Base-by-base conservation (phyloP, 2,329 filamentous ascomycete genomes). In the Claviceps purpurea region DNA sequence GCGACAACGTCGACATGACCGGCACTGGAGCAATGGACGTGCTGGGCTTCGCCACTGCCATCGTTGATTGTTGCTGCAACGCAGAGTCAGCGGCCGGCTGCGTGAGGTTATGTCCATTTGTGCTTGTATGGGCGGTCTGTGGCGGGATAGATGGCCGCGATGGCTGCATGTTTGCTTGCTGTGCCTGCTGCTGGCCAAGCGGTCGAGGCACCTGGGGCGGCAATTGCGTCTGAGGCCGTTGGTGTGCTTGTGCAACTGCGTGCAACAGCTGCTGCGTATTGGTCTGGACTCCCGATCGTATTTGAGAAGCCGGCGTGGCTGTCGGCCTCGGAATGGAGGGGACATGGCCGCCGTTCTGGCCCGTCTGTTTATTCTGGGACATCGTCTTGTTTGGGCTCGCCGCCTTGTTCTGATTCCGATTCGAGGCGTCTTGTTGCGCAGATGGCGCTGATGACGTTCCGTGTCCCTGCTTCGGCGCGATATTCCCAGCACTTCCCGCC, bases 201-300 rank as follows among this genome's bases (percentile, higher is more conserved):
- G 50, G 50, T 22, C 53, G 47, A 40, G 53, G 53, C 22, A 52
- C 48, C n/a, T 52, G 62, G 24, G 61, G 62, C 47, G 64, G 59
- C 49, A 64, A 52, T 49, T 68, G 62, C 46, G 62, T 55, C 45
- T 61, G 58, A 48, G 61, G 56, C 48, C 60, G 48, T 50, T 61
- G 59, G 44, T 60, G 59, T 34, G 50, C 53, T 46, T 54, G 53
- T 16, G 53, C 47, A 24, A 61, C 58, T 13, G 63, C 59, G 40
- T 66, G 63, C 30, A 63, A 54, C 26, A 59, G 54, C 45, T 66
- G 64, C 22, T 67, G 65, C 40, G 63, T 59, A 39, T 61, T 60
- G 18, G 64, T 52, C 55, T 63, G 59, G 45, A 59, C 53, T 8
- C 52, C 60, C 47, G 61, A 54, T 38, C 57, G 56, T 22, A 58